Evolutionary conservation across 2,329 filamentous ascomycete species (phyloP).

Genomic region (Xylariaceae sp.): DNA sequence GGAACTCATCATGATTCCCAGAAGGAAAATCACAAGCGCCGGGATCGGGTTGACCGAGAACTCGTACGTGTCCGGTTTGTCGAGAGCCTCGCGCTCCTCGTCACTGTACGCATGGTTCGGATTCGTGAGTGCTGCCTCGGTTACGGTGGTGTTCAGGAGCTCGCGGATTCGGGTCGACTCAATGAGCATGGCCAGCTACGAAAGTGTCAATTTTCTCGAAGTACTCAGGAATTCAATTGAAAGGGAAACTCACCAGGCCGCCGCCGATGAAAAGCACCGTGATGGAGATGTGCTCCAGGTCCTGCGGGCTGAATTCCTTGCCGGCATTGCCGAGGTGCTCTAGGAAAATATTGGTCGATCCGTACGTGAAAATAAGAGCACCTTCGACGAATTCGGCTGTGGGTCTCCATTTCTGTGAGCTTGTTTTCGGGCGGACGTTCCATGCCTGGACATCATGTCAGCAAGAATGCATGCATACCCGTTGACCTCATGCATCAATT

Average conservation of each 20-base stretch:
- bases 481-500: constrained; percentile 3
- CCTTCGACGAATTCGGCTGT: constrained; percentile 91
- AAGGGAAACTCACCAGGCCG: constrained; percentile 66
- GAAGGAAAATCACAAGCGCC: constrained; percentile 79
- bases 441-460: constrained; percentile 61
- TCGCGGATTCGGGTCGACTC: constrained; percentile 73
- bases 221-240: not conserved
- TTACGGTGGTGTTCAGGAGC: constrained; percentile 61
- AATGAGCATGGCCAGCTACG: constrained; percentile 66
- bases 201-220: constrained; percentile 18
- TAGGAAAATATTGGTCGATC: constrained; percentile 86
- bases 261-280: constrained; percentile 93
- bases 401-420: constrained; percentile 67
- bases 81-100: constrained; percentile 53
- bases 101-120: constrained; percentile 41
- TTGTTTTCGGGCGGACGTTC: constrained; percentile 73
- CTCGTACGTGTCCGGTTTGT: constrained; percentile 66
- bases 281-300: constrained; percentile 91
- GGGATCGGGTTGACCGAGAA: constrained; percentile 89
- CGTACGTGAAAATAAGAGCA: constrained; percentile 87
- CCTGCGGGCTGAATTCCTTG: constrained; percentile 71
- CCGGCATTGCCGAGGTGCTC: constrained; percentile 82
- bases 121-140: constrained; percentile 39
- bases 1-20: constrained; percentile 94
- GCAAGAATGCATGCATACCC: constrained; percentile 10